Percentiles rank a stretch among this genome's conserved stretches.
Conservation (phyloP, 345 rosid genomes). For the Pugionium cornutum region DNA sequence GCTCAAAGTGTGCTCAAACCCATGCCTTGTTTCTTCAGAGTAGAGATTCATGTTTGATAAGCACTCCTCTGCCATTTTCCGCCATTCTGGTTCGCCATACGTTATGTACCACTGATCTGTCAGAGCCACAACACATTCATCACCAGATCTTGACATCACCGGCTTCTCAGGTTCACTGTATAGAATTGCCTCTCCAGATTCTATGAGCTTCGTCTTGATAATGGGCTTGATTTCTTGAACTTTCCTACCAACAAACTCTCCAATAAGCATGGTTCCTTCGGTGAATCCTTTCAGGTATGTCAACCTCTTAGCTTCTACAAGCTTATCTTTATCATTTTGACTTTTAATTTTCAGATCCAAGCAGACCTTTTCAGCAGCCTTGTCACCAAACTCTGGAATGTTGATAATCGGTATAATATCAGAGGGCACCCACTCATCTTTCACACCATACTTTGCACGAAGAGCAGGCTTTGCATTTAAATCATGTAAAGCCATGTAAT, state of each 20-base stretch:
- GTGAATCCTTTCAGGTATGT: constrained; percentile 87
- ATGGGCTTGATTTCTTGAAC: constrained; percentile 84
- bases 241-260: constrained; percentile 67
- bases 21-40: constrained; percentile 79
- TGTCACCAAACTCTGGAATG: constrained; percentile 85
- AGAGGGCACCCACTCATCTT: constrained; percentile 90
- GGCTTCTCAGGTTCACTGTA: constrained; percentile 95
- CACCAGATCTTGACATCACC: constrained; percentile 94
- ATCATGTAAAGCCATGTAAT: constrained; percentile 81
- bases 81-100: constrained; percentile 88
- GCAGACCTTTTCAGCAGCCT: constrained; percentile 87
- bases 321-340: constrained; percentile 93
- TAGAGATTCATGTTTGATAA: constrained; percentile 74
- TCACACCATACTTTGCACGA: constrained; percentile 69
- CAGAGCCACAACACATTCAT: constrained; percentile 97
- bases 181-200: constrained; percentile 69
- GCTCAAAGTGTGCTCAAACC: constrained; percentile 86
- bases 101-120: constrained; percentile 98
- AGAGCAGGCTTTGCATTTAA: constrained; percentile 79
- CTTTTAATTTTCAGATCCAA: constrained; percentile 76
- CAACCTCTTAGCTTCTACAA: constrained; percentile 85
- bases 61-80: constrained; percentile 73
- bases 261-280: constrained; percentile 79
- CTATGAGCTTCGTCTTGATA: constrained; percentile 64
- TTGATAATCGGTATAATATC: constrained; percentile 75